Percentiles rank a stretch among this genome's conserved stretches.
Conservation (phyloP, 2,329 filamentous ascomycete species). For the Atkinsonella hypoxylon region DNA sequence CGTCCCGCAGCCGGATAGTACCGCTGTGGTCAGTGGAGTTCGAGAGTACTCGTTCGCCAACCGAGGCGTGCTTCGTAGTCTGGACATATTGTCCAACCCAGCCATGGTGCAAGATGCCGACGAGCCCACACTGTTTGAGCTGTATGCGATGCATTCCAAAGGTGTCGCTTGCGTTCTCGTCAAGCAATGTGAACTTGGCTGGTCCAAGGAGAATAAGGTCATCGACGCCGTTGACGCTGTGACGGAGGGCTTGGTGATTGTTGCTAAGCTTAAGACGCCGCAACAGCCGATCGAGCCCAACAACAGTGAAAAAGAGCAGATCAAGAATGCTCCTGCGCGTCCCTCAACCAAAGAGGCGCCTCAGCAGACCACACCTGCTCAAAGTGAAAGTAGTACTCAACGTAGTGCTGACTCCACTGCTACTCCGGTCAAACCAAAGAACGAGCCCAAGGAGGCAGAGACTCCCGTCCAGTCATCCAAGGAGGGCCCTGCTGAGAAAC, state of each 20-base stretch:
- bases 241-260: conserved; percentile 59
- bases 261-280: conserved; percentile 54
- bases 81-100: conserved; percentile 73
- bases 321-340: conserved; percentile 23
- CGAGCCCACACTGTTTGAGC: conserved; percentile 73
- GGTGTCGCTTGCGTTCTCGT: conserved; percentile 85
- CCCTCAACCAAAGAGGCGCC: conserved; percentile 19
- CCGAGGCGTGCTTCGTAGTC: conserved; percentile 75
- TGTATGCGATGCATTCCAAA: conserved; percentile 96
- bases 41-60: conserved; percentile 87
- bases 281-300: conserved; percentile 28
- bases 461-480: conserved; percentile 26
- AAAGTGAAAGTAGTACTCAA: conserved; percentile 16
- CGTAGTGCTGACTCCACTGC: conserved; percentile 19
- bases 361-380: conserved; percentile 12
- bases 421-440: conserved; percentile 27
- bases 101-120: conserved; percentile 50
- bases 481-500: conserved; percentile 38
- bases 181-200: conserved; percentile 81
- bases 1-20: conserved; percentile 80
- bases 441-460: conserved; percentile 37
- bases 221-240: conserved; percentile 67
- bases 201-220: conserved; percentile 83
- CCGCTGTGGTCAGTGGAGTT: conserved; percentile 93
- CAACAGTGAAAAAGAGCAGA: conserved; percentile 20